Conservation (phyloP, 2,329 filamentous ascomycete genomes). For the Anisogramma anomala region DNA sequence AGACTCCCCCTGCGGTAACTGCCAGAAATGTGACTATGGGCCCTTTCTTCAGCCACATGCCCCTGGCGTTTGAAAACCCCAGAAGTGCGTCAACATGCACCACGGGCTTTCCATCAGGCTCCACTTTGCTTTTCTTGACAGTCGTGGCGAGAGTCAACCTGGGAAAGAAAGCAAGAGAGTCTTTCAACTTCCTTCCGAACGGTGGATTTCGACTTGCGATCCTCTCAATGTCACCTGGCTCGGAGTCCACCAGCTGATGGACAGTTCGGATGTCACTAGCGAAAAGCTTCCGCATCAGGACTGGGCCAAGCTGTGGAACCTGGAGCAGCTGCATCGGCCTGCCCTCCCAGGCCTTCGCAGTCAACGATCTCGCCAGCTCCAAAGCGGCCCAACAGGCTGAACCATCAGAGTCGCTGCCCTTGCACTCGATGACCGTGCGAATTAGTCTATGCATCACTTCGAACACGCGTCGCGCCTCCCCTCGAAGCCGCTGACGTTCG, state of each 20-base stretch:
- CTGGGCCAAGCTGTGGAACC: constrained; percentile 65
- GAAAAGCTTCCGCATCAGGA: constrained; percentile 62
- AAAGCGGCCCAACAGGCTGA: constrained; percentile 56
- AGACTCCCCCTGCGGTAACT: constrained; percentile 55
- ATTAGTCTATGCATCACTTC: constrained; percentile 58
- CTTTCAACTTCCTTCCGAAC: constrained; percentile 61
- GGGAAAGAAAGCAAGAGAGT: constrained; percentile 59
- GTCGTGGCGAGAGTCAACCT: constrained; percentile 29
- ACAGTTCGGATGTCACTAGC: constrained; percentile 61
- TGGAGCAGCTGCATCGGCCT: constrained; percentile 73
- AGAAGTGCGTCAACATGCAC: constrained; percentile 55
- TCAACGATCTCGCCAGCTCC: constrained; percentile 65
- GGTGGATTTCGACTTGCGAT: constrained; percentile 70
- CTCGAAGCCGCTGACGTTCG: constrained; percentile 1
- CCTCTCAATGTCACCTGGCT: constrained; percentile 64
- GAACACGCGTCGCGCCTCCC: constrained; percentile 37
- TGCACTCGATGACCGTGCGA: constrained; percentile 67
- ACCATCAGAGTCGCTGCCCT: constrained; percentile 48
- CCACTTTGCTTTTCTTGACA: not conserved
- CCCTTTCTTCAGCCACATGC: constrained; percentile 49
- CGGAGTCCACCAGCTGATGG: constrained; percentile 53
- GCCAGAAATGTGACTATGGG: constrained; percentile 65
- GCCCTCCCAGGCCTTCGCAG: constrained; percentile 70
- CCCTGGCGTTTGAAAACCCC: constrained; percentile 57
- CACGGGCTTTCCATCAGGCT: constrained; percentile 19